phyloP scores from a whole-genome alignment of 2,329 filamentous ascomycete genomes.

The Aspergillus ruber region DNA sequence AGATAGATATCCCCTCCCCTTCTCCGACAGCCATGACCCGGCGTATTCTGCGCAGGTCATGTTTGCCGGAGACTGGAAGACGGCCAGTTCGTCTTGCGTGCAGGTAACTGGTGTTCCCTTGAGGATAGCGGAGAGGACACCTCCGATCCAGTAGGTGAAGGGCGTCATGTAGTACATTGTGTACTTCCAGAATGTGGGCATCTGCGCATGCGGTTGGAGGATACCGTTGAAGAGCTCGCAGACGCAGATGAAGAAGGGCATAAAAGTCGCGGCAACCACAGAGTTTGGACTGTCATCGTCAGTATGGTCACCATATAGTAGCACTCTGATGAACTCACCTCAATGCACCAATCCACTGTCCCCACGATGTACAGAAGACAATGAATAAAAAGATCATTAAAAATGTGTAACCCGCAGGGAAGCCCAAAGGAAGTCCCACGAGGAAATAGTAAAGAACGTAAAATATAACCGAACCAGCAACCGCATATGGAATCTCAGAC shows the following conservation, averaged over 20 bases:
- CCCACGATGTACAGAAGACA: slow-evolving; percentile 64
- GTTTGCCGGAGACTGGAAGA: slow-evolving; percentile 60
- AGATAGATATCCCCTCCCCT: slow-evolving; percentile 65
- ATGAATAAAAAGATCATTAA: slow-evolving; percentile 68
- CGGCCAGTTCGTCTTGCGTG: slow-evolving; percentile 55
- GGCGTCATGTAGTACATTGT: slow-evolving; percentile 83
- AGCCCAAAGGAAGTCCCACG: slow-evolving; percentile 58
- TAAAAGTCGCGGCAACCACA: slow-evolving; percentile 70
- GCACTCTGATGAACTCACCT: slow-evolving; percentile 42
- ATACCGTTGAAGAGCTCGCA: slow-evolving; percentile 85
- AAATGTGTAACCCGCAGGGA: slow-evolving; percentile 62
- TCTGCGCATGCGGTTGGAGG: slow-evolving; percentile 68
- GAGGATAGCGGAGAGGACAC: slow-evolving; percentile 71
- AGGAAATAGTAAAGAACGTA: slow-evolving; percentile 67
- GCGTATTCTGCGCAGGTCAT: slow-evolving; percentile 70
- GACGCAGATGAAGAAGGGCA: slow-evolving; percentile 76
- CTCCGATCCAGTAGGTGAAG: slow-evolving; percentile 74
- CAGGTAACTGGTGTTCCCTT: slow-evolving; percentile 60
- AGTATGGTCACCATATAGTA: not conserved
- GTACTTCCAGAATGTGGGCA: slow-evolving; percentile 69
- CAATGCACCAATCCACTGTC: slow-evolving; percentile 72
- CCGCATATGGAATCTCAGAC: slow-evolving; percentile 60
- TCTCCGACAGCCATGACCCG: slow-evolving; percentile 57
- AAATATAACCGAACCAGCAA: slow-evolving; percentile 57
- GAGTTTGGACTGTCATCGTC: slow-evolving; percentile 35